A percentile compares a stretch with the other conserved stretches of the same genome.
Evolutionary conservation across 176 grass and related monocot genomes (phyloP).

Genomic region (Avena eriantha): DNA sequence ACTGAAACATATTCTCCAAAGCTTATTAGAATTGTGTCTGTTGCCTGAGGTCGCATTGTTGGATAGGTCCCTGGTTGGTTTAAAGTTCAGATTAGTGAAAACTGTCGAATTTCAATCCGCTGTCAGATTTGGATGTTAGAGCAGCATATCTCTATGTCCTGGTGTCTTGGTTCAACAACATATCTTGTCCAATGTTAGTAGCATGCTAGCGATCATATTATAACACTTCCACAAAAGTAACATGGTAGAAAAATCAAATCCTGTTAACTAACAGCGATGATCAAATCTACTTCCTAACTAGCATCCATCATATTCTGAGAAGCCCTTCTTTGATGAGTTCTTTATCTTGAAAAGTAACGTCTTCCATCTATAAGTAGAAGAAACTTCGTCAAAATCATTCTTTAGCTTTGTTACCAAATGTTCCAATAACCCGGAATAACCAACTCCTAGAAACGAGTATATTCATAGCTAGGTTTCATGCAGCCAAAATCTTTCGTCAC

Average conservation of each 20-base stretch:
- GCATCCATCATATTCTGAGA: neutral
- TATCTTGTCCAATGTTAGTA: neutral
- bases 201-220: neutral
- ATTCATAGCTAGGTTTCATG: neutral
- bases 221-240: neutral
- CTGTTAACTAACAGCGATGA: neutral
- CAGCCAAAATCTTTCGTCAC: neutral
- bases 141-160: neutral
- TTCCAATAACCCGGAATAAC: neutral
- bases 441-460: neutral
- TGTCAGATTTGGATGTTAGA: neutral
- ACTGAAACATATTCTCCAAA: conserved; percentile 12
- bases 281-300: conserved; percentile 28
- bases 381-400: neutral
- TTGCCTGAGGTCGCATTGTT: conserved; percentile 13
- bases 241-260: conserved; percentile 5
- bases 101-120: neutral
- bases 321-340: conserved; percentile 9
- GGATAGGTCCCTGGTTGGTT: neutral
- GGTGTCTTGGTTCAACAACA: conserved; percentile 2
- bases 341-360: conserved; percentile 19
- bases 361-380: conserved; percentile 7
- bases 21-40: neutral
- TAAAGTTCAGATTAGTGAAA: neutral
- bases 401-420: conserved; percentile 12